Conservation (phyloP, 2,329 filamentous ascomycete genomes). For the Aspergillus aculeatinus region DNA sequence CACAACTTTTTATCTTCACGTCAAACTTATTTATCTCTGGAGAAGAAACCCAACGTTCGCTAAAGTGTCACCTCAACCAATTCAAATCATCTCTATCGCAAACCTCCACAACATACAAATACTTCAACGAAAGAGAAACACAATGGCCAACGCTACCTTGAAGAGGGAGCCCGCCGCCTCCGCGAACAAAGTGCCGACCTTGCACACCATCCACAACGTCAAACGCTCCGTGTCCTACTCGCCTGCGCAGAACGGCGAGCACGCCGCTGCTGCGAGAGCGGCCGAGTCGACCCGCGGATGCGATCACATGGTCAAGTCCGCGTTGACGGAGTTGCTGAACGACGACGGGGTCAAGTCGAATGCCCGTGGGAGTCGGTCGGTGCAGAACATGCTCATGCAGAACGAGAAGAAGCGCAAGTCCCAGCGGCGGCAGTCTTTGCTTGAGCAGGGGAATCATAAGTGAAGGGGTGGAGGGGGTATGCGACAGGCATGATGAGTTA, state of each 20-base stretch:
- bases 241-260: background rate
- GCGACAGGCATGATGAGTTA: background rate
- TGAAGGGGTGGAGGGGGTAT: background rate
- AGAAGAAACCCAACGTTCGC: background rate
- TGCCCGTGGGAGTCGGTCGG: conserved; percentile 56
- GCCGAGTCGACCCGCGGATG: conserved; percentile 5
- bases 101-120: background rate
- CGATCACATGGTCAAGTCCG: conserved; percentile 52
- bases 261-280: background rate
- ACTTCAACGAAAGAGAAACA: background rate
- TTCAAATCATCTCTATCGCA: background rate
- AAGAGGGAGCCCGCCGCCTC: conserved; percentile 12
- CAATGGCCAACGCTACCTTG: background rate
- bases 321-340: conserved; percentile 62
- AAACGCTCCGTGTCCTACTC: conserved; percentile 17
- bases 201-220: conserved; percentile 5
- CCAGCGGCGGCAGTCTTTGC: conserved; percentile 16
- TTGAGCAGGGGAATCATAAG: background rate
- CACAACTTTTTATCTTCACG: too few species aligned
- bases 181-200: conserved; percentile 15
- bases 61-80: too few species aligned
- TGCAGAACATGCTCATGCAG: conserved; percentile 60
- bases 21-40: background rate
- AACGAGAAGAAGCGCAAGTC: conserved; percentile 56
- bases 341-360: conserved; percentile 57